phyloP scores from a whole-genome alignment of 2,329 filamentous ascomycete species.

The Xylaria sp. region DNA sequence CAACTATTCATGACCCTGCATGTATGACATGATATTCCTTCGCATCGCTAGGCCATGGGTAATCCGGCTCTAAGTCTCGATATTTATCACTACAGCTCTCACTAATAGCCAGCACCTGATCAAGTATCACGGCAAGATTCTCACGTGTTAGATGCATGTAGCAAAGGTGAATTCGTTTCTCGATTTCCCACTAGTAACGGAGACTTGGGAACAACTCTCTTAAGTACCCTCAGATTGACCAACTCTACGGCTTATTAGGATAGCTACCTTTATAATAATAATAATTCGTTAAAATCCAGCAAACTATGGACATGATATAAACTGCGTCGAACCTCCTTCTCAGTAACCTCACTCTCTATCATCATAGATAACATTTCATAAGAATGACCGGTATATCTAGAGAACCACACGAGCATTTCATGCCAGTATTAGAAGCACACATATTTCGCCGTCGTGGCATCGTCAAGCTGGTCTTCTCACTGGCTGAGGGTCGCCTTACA shows the following conservation, averaged over 20 bases:
- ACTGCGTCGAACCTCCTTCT: neutral
- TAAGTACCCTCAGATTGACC: neutral
- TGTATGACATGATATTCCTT: neutral
- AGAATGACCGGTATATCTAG: neutral
- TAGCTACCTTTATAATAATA: neutral
- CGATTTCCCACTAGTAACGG: too few relatives aligned
- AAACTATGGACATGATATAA: neutral
- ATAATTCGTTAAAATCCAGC: neutral
- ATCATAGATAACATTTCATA: neutral
- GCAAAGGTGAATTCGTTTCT: neutral
- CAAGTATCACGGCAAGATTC: neutral
- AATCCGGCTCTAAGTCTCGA: neutral
- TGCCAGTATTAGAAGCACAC: too few relatives aligned
- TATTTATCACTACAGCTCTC: neutral
- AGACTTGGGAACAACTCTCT: neutral
- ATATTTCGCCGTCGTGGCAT: neutral
- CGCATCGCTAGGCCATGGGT: neutral
- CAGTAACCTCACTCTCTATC: neutral
- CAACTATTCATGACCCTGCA: too few relatives aligned
- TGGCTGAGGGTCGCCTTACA: neutral
- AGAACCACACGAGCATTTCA: neutral
- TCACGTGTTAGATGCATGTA: neutral
- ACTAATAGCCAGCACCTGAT: too few relatives aligned
- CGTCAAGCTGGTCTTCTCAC: neutral
- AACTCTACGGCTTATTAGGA: neutral